Base-by-base conservation (phyloP, 2,329 filamentous ascomycete genomes). In the Botrytis galanthina region DNA sequence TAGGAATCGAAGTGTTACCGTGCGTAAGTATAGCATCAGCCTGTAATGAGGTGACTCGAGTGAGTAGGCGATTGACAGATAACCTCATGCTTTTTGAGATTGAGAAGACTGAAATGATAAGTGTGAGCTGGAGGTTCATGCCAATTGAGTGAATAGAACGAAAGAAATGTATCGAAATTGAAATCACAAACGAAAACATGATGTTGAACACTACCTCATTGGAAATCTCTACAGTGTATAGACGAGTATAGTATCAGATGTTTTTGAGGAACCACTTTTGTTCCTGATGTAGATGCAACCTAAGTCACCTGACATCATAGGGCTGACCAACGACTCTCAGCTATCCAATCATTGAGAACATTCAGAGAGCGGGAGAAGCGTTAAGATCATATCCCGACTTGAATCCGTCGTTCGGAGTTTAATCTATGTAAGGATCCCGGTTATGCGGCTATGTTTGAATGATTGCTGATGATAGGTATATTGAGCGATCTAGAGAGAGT, bases 301-400 rank as follows among this genome's bases (percentile, higher is more conserved):
- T 39, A 67, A 60, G 44, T 46, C 16, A 22, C 44, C n/a, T 67
- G 51, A 60, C 51, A 32, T 44, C n/a, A 60, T 70, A 70, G 39
- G 67, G 67, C 67, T 60, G 67, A 70, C 22, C 37, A 70, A 35
- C 29, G 20, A 54, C n/a, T 42, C 37, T n/a, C 63, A 68, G 8
- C 12, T 39, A 60, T n/a, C 67, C 67, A 70, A 70, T 60, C 66
- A 57, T 54, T 18, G 4, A 42, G 12, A 54, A n/a, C 16, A 67
- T 29, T 3, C 18, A n/a, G 14, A 16, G 7, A 67, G 20, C 39
- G 42, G 35, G 63, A 37, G 16, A 54, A 69, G 66, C 16, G 37
- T 39, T 26, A 67, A 54, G 63, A 16, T 51, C 37, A 44, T 59
- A 69, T 69, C 35, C 66, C 48, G 48, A 69, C 66, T 5, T 26